Conservation (phyloP, 805 yeast genomes). For the Clavispora carvajalis region DNA sequence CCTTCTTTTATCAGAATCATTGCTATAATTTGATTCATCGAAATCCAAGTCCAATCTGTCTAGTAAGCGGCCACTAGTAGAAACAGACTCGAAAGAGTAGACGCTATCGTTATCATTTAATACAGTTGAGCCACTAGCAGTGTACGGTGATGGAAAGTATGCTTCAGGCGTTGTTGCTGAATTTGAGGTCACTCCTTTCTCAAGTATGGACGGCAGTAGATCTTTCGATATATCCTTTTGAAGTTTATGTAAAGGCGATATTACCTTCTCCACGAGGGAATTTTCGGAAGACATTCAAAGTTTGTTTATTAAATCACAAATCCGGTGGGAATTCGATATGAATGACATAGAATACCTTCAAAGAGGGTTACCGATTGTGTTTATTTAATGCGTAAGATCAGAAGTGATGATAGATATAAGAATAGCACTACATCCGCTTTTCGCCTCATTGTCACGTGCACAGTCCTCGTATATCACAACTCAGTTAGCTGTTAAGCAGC, state of each 20-base stretch:
- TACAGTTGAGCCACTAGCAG: background rate
- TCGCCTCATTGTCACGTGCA: too few relatives aligned
- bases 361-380: background rate
- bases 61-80: constrained; percentile 37
- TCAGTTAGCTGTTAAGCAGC: too few relatives aligned
- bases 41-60: constrained; percentile 22
- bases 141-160: background rate
- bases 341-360: too few relatives aligned
- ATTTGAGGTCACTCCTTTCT: too few relatives aligned
- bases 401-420: too few relatives aligned
- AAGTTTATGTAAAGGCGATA: constrained; percentile 15
- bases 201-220: background rate
- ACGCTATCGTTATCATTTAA: constrained; percentile 29
- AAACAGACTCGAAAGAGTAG: constrained; percentile 41
- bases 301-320: too few relatives aligned
- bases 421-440: too few relatives aligned
- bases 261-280: constrained; percentile 3
- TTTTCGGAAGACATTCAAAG: background rate
- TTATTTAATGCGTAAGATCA: too few relatives aligned
- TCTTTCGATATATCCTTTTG: constrained; percentile 14
- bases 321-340: too few relatives aligned
- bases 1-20: constrained; percentile 11
- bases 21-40: constrained; percentile 12
- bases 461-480: too few relatives aligned
- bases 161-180: background rate